These are phyloP conservation scores for Garcia nutans DNA, from an alignment of 345 rosid genomes.

Conservation along the genomic window DNA sequence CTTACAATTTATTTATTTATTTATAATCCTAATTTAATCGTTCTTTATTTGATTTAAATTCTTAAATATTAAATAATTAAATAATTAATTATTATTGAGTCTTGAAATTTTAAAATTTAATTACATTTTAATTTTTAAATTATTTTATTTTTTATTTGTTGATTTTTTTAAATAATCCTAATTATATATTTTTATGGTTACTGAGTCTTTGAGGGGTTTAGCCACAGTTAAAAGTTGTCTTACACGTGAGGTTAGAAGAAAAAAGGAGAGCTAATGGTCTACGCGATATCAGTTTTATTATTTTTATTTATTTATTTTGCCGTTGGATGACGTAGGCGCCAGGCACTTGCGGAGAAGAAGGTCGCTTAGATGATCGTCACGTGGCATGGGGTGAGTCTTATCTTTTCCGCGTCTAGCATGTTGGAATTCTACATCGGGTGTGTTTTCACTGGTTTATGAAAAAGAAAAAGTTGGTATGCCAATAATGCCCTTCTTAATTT, in stretches of 20 bases:
- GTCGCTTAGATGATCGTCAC: constrained; percentile 31
- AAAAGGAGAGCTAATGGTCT: too few species aligned
- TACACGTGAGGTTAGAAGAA: constrained; percentile 5
- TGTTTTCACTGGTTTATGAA: constrained; percentile 15
- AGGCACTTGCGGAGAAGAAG: constrained; percentile 49
- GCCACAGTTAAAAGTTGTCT: background rate
- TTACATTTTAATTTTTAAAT: too few species aligned
- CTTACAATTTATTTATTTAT: too few species aligned
- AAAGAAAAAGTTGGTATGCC: background rate
- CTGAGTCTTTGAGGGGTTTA: background rate
- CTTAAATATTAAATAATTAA: too few species aligned
- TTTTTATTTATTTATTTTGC: background rate
- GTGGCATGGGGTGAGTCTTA: constrained; percentile 35
- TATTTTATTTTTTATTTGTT: too few species aligned
- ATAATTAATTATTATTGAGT: too few species aligned
- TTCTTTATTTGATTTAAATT: too few species aligned
- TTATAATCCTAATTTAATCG: too few species aligned
- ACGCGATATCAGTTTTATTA: background rate
- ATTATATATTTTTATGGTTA: too few species aligned
- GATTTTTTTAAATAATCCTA: too few species aligned
- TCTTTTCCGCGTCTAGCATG: background rate
- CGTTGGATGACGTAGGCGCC: constrained; percentile 30
- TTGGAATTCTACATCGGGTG: constrained; percentile 30
- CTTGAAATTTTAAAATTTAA: too few species aligned
- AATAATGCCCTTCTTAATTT: background rate